A percentile compares a stretch with the other conserved stretches of the same genome.
Conservation (phyloP, 163 green algal species). For the Chlorella variabilis region DNA sequence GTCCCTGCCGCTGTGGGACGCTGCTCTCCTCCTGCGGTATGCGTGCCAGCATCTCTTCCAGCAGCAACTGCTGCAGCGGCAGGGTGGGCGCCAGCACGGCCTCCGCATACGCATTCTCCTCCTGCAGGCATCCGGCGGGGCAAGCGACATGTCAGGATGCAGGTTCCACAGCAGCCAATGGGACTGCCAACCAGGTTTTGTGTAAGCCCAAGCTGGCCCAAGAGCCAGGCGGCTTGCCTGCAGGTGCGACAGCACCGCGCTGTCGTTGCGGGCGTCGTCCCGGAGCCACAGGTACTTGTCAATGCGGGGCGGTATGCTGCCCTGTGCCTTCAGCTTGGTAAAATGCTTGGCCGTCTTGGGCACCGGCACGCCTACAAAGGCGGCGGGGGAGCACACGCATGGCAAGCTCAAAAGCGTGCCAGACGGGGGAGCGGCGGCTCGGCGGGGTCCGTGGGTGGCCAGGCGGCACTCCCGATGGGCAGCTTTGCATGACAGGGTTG, state of each 20-base stretch:
- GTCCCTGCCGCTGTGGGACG: constrained; percentile 47
- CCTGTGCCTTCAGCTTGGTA: neutral
- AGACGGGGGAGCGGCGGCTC: no score
- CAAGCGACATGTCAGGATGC: no score
- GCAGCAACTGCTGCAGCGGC: constrained; percentile 73
- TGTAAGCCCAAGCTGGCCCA: no score
- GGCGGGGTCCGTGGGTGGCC: no score
- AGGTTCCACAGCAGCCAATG: no score
- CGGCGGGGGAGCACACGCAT: neutral
- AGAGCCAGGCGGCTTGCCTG: constrained; percentile 37
- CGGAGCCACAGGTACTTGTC: constrained; percentile 83
- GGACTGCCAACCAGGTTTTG: no score
- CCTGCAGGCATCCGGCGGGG: no score
- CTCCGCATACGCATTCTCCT: constrained; percentile 74
- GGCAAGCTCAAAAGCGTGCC: no score
- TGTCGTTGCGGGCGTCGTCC: constrained; percentile 72
- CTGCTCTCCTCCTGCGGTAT: constrained; percentile 78
- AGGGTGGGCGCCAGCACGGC: constrained; percentile 73
- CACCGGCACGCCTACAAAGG: neutral
- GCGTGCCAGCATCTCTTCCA: constrained; percentile 75
- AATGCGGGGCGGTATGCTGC: neutral
- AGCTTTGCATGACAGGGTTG: no score
- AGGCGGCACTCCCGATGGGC: no score
- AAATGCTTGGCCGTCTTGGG: neutral
- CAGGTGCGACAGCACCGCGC: constrained; percentile 72